These are phyloP conservation scores for Ophiostoma ulmi DNA, from an alignment of 2,329 filamentous ascomycete species.

Conservation along the genomic window DNA sequence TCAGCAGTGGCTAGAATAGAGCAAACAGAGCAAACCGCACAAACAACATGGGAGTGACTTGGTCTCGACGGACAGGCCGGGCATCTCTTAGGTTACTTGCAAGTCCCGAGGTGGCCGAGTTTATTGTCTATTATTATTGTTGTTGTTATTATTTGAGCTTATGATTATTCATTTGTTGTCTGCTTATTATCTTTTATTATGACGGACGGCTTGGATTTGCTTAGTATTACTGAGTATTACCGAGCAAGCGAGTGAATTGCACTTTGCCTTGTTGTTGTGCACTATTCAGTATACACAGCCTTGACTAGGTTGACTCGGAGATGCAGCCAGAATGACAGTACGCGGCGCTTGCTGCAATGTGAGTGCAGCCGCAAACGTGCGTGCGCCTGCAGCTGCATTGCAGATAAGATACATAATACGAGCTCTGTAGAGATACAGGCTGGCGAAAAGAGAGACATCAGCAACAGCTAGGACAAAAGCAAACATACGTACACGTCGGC, in stretches of 20 bases:
- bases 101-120: background rate
- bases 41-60: background rate
- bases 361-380: slow-evolving; percentile 5
- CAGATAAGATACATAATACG: background rate
- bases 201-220: too few relatives aligned
- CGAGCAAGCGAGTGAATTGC: background rate
- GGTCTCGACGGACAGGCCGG: background rate
- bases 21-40: background rate
- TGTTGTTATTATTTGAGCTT: background rate
- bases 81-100: background rate
- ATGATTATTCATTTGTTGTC: background rate
- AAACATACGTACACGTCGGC: background rate
- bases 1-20: background rate
- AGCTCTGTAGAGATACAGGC: background rate
- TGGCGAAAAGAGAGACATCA: background rate
- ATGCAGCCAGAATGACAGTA: background rate
- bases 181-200: too few relatives aligned
- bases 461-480: background rate
- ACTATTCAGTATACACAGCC: slow-evolving; percentile 4
- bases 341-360: slow-evolving; percentile 2
- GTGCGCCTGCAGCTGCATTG: background rate
- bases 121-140: background rate
- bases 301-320: slow-evolving; percentile 4
- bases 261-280: background rate
- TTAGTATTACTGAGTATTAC: too few relatives aligned